These are phyloP conservation scores for Apiotrichum sp. DNA, from an alignment of 1,284 basidiomycete genomes.

Conservation along the genomic window DNA sequence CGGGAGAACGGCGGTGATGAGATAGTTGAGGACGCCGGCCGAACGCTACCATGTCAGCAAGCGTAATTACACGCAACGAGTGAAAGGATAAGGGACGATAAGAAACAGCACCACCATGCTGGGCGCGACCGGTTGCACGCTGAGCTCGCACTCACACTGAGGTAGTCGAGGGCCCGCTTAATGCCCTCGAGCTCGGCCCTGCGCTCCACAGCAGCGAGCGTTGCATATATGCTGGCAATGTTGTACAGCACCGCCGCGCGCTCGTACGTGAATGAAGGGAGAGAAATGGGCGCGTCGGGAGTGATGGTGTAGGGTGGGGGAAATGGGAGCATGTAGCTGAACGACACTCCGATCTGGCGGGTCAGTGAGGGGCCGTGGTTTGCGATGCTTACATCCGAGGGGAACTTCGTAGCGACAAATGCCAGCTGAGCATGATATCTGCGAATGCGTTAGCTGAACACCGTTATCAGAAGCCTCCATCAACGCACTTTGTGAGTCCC, in stretches of 20 bases:
- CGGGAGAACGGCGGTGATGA: slow-evolving; percentile 58
- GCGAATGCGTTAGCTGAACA: slow-evolving; percentile 26
- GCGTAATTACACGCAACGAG: no score
- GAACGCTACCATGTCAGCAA: slow-evolving; percentile 54
- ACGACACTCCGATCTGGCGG: slow-evolving; percentile 64
- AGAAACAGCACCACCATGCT: no score
- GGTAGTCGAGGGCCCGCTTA: slow-evolving; percentile 60
- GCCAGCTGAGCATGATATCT: slow-evolving; percentile 86
- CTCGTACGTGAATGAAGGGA: slow-evolving; percentile 73
- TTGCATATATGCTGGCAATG: slow-evolving; percentile 69
- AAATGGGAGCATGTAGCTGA: slow-evolving; percentile 71
- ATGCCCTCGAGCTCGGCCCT: slow-evolving; percentile 69
- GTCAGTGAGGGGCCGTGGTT: not conserved
- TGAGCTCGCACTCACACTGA: slow-evolving; percentile 56
- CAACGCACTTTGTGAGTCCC: slow-evolving; percentile 47
- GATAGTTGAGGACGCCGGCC: slow-evolving; percentile 66
- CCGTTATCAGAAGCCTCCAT: slow-evolving; percentile 18
- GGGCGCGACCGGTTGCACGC: no score
- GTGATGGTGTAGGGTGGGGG: slow-evolving; percentile 47
- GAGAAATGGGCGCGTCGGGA: slow-evolving; percentile 56
- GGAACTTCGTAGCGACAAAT: slow-evolving; percentile 67
- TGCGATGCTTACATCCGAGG: slow-evolving; percentile 55
- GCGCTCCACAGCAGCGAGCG: slow-evolving; percentile 50
- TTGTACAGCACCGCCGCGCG: slow-evolving; percentile 73
- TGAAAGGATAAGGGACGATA: no score